A percentile compares a stretch with the other conserved stretches of the same genome.
These are phyloP conservation scores for Hemileia vastatrix DNA, from an alignment of 1,284 basidiomycete species.

Conservation along the genomic window DNA sequence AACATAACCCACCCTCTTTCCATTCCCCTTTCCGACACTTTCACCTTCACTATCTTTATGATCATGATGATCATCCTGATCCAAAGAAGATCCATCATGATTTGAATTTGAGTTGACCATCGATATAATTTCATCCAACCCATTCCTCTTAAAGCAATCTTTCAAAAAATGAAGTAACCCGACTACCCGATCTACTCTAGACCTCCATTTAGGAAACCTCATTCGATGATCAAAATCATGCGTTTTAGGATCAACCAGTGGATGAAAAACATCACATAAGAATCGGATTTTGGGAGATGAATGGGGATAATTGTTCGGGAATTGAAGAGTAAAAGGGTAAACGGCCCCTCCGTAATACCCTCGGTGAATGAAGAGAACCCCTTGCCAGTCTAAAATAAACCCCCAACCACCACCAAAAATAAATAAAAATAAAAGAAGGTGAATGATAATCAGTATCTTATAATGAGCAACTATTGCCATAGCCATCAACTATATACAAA, in stretches of 20 bases:
- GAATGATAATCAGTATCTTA: no score
- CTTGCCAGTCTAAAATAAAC: slow-evolving; percentile 21
- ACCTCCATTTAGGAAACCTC: slow-evolving; percentile 5
- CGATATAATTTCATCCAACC: slow-evolving; percentile 17
- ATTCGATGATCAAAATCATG: slow-evolving; percentile 4
- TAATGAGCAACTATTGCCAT: no score
- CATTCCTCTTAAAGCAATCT: slow-evolving; percentile 16
- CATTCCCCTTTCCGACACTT: no score
- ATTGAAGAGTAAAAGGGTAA: slow-evolving; percentile 9
- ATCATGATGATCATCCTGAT: no score
- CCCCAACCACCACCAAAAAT: no score
- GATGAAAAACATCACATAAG: slow-evolving; percentile 21
- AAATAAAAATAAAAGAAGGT: no score
- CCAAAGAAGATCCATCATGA: no score
- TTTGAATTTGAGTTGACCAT: no score
- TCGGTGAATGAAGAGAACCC: slow-evolving; percentile 17
- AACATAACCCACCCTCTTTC: no score
- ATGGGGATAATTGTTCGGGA: slow-evolving; percentile 15
- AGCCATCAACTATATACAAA: no score
- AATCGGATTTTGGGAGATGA: slow-evolving; percentile 9
- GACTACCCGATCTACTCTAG: slow-evolving; percentile 3
- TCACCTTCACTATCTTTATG: no score
- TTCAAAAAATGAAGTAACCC: slow-evolving; percentile 17
- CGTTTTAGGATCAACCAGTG: slow-evolving; percentile 15
- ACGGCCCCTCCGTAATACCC: slow-evolving; percentile 22